A percentile compares a stretch with the other conserved stretches of the same genome.
These are phyloP conservation scores for Saksenaea vasiformis DNA, from an alignment of 371 early-diverging fungal genomes.

Conservation along the genomic window DNA sequence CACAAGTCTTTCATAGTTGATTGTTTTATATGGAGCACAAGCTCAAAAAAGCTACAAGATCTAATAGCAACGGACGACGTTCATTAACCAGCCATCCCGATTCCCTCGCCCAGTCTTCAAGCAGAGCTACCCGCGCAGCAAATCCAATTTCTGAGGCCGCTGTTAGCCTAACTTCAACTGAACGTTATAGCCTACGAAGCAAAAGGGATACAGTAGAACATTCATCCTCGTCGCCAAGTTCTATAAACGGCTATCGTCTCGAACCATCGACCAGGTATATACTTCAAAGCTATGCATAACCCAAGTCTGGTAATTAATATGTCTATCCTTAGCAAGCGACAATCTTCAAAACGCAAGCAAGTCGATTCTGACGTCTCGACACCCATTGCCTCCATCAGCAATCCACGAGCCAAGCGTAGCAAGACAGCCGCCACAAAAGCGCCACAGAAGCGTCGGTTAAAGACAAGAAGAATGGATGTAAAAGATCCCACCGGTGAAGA, in stretches of 20 bases:
- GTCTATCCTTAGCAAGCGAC: background rate
- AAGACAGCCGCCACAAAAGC: background rate
- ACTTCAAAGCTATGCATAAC: background rate
- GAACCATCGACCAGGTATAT: background rate
- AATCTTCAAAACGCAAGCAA: constrained; percentile 2
- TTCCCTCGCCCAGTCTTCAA: constrained; percentile 8
- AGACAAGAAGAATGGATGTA: background rate
- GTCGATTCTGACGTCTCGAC: constrained; percentile 1
- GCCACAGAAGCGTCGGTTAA: background rate
- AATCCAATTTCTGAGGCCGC: constrained; percentile 6
- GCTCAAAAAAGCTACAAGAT: constrained; percentile 19
- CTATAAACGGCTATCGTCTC: background rate
- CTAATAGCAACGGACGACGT: constrained; percentile 21
- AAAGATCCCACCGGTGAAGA: background rate
- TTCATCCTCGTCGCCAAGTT: background rate
- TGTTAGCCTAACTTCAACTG: constrained; percentile 9
- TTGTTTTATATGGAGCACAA: constrained; percentile 22
- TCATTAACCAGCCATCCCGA: constrained; percentile 6
- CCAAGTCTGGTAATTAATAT: background rate
- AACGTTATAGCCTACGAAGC: constrained; percentile 13
- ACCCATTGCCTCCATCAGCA: background rate
- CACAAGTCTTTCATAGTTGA: background rate
- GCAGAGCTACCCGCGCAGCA: constrained; percentile 6
- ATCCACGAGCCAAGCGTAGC: constrained; percentile 1
- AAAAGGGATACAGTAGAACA: background rate